Conservation (phyloP, 495 filamentous ascomycete species). For the Xylaria sp. region DNA sequence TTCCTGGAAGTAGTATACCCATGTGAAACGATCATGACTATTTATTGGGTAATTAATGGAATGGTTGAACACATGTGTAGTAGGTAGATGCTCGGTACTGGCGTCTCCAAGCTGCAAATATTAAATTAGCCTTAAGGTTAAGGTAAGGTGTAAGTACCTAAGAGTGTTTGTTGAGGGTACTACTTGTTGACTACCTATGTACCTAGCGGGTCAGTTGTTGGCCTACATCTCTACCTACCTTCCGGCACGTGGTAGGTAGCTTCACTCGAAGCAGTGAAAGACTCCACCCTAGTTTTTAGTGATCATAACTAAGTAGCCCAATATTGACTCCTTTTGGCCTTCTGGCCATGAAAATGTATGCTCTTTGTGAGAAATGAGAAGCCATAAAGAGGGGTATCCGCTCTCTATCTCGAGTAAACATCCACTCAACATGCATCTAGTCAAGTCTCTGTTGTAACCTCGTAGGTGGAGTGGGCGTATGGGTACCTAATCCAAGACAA, state of each 20-base stretch:
- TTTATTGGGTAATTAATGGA: neutral
- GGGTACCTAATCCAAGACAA: neutral
- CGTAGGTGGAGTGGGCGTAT: neutral
- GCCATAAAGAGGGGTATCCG: neutral
- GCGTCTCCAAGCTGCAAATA: neutral
- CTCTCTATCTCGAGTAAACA: neutral
- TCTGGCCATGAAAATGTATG: neutral
- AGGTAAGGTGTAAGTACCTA: no score
- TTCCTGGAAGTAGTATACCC: neutral
- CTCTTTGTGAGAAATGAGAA: neutral
- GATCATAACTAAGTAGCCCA: neutral
- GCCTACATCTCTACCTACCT: neutral
- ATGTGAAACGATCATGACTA: neutral
- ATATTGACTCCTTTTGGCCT: neutral
- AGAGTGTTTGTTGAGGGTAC: neutral
- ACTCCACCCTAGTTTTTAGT: neutral
- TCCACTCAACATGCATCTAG: neutral
- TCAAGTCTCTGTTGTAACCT: no score
- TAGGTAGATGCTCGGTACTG: neutral
- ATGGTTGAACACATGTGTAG: neutral
- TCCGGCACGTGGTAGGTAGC: neutral
- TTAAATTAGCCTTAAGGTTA: no score
- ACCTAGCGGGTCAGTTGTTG: neutral
- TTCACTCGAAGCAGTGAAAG: neutral
- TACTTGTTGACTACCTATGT: neutral